Percentiles rank a stretch among this genome's conserved stretches.
phyloP scores from a whole-genome alignment of 768 basidiomycete genomes.

The Xanthoconium stramineum region DNA sequence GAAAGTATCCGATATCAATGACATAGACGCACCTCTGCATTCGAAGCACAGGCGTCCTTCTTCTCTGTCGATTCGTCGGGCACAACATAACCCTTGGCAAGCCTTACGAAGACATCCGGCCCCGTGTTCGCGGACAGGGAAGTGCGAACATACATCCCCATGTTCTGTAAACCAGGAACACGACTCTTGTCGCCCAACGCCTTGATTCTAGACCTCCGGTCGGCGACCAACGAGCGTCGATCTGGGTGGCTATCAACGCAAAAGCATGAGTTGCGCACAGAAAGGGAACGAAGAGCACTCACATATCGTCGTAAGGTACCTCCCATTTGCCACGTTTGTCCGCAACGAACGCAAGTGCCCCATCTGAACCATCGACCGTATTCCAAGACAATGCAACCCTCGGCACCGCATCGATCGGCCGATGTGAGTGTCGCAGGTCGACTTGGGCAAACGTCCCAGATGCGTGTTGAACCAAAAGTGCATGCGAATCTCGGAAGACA shows the following conservation, averaged over 20 bases:
- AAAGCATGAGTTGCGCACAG: neutral
- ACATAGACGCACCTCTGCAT: constrained; percentile 48
- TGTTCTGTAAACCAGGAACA: constrained; percentile 50
- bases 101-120: constrained; percentile 44
- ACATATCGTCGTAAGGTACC: constrained; percentile 81
- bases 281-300: constrained; percentile 22
- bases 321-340: constrained; percentile 56
- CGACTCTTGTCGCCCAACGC: constrained; percentile 55
- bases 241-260: constrained; percentile 37
- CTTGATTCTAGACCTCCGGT: constrained; percentile 44
- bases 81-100: constrained; percentile 65
- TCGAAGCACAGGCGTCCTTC: constrained; percentile 49
- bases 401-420: constrained; percentile 65
- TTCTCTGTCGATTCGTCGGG: constrained; percentile 35
- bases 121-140: constrained; percentile 23
- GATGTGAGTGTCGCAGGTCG: constrained; percentile 62
- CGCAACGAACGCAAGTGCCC: constrained; percentile 63
- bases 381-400: constrained; percentile 67
- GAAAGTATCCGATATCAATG: neutral
- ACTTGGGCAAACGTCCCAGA: constrained; percentile 79
- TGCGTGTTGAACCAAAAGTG: constrained; percentile 68
- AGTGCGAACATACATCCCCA: constrained; percentile 46
- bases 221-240: constrained; percentile 17
- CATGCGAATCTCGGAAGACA: constrained; percentile 66
- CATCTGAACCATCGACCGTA: constrained; percentile 34